phyloP scores from a whole-genome alignment of 2,329 filamentous ascomycete species.

The Colletotrichum caudatum region DNA sequence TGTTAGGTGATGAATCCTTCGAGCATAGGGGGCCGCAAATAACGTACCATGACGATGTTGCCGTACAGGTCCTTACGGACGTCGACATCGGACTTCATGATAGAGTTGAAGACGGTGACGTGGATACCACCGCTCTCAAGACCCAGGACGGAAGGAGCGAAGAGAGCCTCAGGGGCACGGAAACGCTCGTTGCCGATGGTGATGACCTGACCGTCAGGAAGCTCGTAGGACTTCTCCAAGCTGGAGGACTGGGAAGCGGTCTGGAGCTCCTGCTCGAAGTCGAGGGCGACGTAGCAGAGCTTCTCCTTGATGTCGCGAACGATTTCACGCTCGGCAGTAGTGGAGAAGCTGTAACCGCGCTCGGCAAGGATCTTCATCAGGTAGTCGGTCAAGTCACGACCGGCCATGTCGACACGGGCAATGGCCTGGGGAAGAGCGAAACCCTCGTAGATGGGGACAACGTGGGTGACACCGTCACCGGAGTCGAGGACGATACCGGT shows the following conservation, averaged over 20 bases:
- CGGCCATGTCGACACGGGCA: constrained; percentile 99
- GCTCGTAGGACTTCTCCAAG: constrained; percentile 99
- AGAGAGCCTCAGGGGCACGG: constrained; percentile 99
- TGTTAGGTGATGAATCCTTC: constrained; percentile 50
- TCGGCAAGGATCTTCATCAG: constrained; percentile 99
- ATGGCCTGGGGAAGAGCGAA: constrained; percentile 99
- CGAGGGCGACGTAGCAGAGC: constrained; percentile 99
- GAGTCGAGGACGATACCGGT: constrained; percentile 99
- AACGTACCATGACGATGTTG: constrained; percentile 99
- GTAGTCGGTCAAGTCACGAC: constrained; percentile 99
- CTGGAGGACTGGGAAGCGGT: constrained; percentile 98
- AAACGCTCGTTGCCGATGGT: constrained; percentile 99
- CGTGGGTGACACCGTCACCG: constrained; percentile 99
- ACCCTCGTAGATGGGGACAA: constrained; percentile 99
- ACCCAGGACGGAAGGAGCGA: constrained; percentile 98
- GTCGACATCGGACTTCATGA: constrained; percentile 99
- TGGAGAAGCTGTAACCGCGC: constrained; percentile 99
- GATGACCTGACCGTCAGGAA: constrained; percentile 99
- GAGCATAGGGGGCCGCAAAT: neutral
- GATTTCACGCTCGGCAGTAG: constrained; percentile 99
- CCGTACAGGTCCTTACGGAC: constrained; percentile 99
- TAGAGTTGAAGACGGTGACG: constrained; percentile 99
- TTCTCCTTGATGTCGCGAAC: constrained; percentile 99
- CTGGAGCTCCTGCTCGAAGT: constrained; percentile 99
- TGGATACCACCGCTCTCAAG: constrained; percentile 99